A percentile compares a stretch with the other conserved stretches of the same genome.
phyloP scores from a whole-genome alignment of 495 filamentous ascomycete genomes.

The Talaromyces adpressus region DNA sequence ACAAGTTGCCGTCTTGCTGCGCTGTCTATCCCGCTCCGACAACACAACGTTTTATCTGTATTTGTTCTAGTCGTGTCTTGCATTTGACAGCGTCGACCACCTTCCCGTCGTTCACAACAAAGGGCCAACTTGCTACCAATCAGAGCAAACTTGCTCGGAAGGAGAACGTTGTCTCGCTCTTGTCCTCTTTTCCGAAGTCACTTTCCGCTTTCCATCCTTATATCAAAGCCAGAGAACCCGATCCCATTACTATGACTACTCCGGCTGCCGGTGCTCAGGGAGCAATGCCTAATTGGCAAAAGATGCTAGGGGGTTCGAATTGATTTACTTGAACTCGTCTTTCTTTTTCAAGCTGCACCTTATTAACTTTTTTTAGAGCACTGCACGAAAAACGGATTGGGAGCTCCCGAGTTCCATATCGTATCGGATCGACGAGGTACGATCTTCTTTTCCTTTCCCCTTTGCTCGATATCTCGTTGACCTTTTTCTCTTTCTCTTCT shows the following conservation, averaged over 20 bases:
- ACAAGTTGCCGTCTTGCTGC: background rate
- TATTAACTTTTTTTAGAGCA: conserved; percentile 37
- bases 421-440: conserved; percentile 75
- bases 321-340: background rate
- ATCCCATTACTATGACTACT: conserved; percentile 23
- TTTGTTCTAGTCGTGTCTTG: conserved; percentile 1
- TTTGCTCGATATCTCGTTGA: background rate
- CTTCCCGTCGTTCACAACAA: conserved; percentile 8
- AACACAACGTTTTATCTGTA: conserved; percentile 7
- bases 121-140: background rate
- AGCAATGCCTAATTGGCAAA: conserved; percentile 36
- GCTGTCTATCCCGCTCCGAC: conserved; percentile 3
- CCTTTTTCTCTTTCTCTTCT: conserved; percentile 8
- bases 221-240: background rate
- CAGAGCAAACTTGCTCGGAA: background rate
- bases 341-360: conserved; percentile 8
- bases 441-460: background rate
- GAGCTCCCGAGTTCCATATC: conserved; percentile 58
- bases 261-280: conserved; percentile 16
- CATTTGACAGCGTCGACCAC: conserved; percentile 11
- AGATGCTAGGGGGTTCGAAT: conserved; percentile 43
- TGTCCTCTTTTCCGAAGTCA: background rate
- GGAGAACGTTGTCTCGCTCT: background rate
- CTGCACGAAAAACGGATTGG: conserved; percentile 48
- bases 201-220: background rate